These are phyloP conservation scores for Blastosporella zonata DNA, from an alignment of 1,284 basidiomycete species.

Conservation along the genomic window DNA sequence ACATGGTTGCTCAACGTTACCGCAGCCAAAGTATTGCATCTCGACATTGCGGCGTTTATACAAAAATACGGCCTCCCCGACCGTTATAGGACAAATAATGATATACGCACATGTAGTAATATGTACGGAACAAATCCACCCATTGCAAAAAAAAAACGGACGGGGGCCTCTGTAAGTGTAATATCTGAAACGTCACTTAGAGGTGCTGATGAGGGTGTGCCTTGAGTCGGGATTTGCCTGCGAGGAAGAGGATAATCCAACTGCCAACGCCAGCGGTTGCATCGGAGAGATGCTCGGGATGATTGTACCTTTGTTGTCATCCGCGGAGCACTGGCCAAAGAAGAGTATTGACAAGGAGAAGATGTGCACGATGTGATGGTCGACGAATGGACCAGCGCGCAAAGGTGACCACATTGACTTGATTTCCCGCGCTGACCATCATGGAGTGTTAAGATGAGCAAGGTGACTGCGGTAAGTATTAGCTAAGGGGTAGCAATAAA, in stretches of 20 bases:
- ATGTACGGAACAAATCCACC: background rate
- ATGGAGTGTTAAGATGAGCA: too few relatives aligned
- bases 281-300: background rate
- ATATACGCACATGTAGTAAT: too few relatives aligned
- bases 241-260: background rate
- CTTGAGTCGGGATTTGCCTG: background rate
- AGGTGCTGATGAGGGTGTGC: background rate
- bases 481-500: too few relatives aligned
- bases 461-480: too few relatives aligned
- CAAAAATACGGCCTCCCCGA: background rate
- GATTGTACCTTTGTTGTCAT: background rate
- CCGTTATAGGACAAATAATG: background rate
- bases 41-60: constrained; percentile 5
- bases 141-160: background rate
- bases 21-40: background rate
- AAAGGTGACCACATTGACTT: background rate
- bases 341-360: too few relatives aligned
- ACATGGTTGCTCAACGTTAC: background rate
- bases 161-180: background rate
- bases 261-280: background rate
- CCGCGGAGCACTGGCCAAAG: too few relatives aligned
- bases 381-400: background rate
- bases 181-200: background rate
- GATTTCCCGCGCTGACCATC: too few relatives aligned
- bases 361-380: background rate